These are phyloP conservation scores for Populus hybrid DNA, from an alignment of 441 rosid species.

Conservation along the genomic window DNA sequence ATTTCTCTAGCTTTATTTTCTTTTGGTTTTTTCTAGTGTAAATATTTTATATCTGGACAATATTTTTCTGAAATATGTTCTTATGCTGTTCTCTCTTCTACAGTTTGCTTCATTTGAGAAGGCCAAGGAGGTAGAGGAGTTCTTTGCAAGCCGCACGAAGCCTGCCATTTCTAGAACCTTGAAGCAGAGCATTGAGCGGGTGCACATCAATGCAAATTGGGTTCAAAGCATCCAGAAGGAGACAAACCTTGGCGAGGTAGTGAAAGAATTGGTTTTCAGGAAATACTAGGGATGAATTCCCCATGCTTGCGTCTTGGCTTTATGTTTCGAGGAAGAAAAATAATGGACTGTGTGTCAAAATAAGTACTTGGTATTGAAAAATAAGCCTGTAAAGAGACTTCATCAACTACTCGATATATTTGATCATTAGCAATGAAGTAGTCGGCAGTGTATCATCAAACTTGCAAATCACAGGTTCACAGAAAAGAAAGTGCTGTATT, in stretches of 20 bases:
- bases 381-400: neutral
- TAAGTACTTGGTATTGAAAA: neutral
- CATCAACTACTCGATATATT: neutral
- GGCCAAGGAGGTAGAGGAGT: slow-evolving; percentile 80
- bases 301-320: neutral
- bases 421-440: too few relatives aligned
- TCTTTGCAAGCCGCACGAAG: slow-evolving; percentile 55
- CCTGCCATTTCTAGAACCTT: slow-evolving; percentile 78
- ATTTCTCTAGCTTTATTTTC: neutral
- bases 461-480: neutral
- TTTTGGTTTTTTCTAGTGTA: neutral
- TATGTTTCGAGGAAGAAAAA: neutral
- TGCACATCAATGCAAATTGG: slow-evolving; percentile 78
- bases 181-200: slow-evolving; percentile 90
- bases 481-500: too few relatives aligned
- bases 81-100: neutral
- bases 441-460: neutral
- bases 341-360: neutral
- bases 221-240: slow-evolving; percentile 66
- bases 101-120: slow-evolving; percentile 87
- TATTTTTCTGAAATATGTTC: neutral
- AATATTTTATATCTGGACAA: neutral
- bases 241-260: slow-evolving; percentile 41
- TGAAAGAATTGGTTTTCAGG: slow-evolving; percentile 50
- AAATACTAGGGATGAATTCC: slow-evolving; percentile 28